Percentiles rank a stretch among this genome's conserved stretches.
These are phyloP conservation scores for Cercospora sojina DNA, from an alignment of 2,329 filamentous ascomycete species.

Conservation along the genomic window DNA sequence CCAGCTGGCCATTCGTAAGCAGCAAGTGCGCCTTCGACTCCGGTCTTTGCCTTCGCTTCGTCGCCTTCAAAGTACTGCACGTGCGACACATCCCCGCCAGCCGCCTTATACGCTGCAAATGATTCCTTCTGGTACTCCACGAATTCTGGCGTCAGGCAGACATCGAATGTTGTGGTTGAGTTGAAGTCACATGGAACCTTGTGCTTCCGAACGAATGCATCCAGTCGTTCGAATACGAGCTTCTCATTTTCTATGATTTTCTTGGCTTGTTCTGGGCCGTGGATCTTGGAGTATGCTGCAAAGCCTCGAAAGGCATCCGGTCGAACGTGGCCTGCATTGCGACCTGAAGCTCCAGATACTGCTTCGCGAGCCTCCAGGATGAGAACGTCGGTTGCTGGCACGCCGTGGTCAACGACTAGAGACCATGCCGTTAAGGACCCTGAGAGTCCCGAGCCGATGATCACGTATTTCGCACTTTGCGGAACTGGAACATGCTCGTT, in stretches of 20 bases:
- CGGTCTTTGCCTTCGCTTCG: slow-evolving; percentile 42
- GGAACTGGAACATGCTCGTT: slow-evolving; percentile 40
- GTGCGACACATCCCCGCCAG: slow-evolving; percentile 48
- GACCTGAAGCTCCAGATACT: slow-evolving; percentile 46
- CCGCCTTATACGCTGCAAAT: slow-evolving; percentile 42
- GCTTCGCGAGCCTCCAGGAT: slow-evolving; percentile 49
- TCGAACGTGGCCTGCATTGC: slow-evolving; percentile 49
- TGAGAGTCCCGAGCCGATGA: slow-evolving; percentile 48
- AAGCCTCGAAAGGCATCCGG: slow-evolving; percentile 53
- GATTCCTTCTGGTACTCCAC: slow-evolving; percentile 47
- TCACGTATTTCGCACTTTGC: slow-evolving; percentile 37
- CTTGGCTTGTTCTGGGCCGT: slow-evolving; percentile 47
- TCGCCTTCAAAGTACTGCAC: slow-evolving; percentile 43
- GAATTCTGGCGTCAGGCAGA: slow-evolving; percentile 51
- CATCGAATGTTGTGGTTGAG: slow-evolving; percentile 49
- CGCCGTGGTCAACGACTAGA: slow-evolving; percentile 40
- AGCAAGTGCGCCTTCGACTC: slow-evolving; percentile 42
- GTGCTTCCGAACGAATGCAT: slow-evolving; percentile 45
- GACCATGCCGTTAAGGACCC: slow-evolving; percentile 45
- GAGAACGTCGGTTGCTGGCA: slow-evolving; percentile 39
- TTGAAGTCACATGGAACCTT: slow-evolving; percentile 50
- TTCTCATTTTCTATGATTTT: slow-evolving; percentile 50
- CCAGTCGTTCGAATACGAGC: slow-evolving; percentile 43
- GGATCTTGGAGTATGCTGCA: slow-evolving; percentile 44
- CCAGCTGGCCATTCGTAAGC: slow-evolving; percentile 55